A percentile compares a stretch with the other conserved stretches of the same genome.
Conservation (phyloP, 495 filamentous ascomycete genomes). For the Penicillium bialowiezense region DNA sequence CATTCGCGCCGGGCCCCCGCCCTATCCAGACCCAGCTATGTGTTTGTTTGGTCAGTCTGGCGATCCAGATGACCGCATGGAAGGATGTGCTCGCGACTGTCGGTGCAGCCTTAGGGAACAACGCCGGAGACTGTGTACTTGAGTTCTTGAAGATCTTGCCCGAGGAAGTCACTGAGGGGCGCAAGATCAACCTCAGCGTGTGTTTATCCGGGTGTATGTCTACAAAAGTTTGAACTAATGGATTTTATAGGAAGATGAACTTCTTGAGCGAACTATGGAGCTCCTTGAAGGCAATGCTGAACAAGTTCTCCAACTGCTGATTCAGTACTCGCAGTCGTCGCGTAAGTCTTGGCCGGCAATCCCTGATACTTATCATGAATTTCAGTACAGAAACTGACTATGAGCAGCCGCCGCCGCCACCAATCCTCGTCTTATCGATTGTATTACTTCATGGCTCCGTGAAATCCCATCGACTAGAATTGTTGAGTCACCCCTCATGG, state of each 20-base stretch:
- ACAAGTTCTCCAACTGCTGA: slow-evolving; percentile 79
- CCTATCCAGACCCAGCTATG: slow-evolving; percentile 93
- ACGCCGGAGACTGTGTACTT: slow-evolving; percentile 77
- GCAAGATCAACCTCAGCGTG: slow-evolving; percentile 98
- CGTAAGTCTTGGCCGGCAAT: slow-evolving; percentile 49
- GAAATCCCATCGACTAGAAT: slow-evolving; percentile 84
- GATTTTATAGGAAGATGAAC: slow-evolving; percentile 80
- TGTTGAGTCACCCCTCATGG: slow-evolving; percentile 80
- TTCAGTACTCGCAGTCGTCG: slow-evolving; percentile 87
- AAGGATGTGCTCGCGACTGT: slow-evolving; percentile 86
- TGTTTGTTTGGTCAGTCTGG: slow-evolving; percentile 88
- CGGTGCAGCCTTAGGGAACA: slow-evolving; percentile 72
- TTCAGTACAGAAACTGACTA: background rate
- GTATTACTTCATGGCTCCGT: slow-evolving; percentile 92
- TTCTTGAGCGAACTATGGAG: slow-evolving; percentile 75
- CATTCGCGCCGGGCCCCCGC: slow-evolving; percentile 77
- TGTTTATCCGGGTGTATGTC: slow-evolving; percentile 40
- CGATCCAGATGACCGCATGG: slow-evolving; percentile 95
- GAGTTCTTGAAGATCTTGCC: slow-evolving; percentile 96
- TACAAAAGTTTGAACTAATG: background rate
- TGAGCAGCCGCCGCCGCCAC: slow-evolving; percentile 61
- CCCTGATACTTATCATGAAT: background rate
- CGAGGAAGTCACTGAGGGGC: slow-evolving; percentile 98
- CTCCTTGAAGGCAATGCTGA: slow-evolving; percentile 85
- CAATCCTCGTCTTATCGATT: slow-evolving; percentile 88